Evolutionary conservation across 441 rosid species (phyloP).

Genomic region (Syzygium malaccense): DNA sequence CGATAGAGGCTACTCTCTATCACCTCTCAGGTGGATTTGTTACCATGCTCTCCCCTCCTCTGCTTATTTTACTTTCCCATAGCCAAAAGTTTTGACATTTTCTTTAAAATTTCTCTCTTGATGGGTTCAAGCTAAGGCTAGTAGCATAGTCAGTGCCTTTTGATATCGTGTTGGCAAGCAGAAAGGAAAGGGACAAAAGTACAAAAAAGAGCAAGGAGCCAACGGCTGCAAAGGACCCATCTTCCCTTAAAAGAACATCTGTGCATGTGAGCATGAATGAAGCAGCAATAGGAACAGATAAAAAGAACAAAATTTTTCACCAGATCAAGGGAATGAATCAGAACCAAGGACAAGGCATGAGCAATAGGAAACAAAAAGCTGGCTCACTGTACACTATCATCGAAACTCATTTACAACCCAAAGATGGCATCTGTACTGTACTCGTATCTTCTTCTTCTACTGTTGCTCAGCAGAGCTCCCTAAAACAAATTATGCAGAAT

Average conservation of each 20-base stretch:
- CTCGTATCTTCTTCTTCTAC: neutral
- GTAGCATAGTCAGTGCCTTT: neutral
- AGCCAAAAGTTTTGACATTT: neutral
- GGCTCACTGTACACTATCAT: neutral
- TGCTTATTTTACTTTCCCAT: neutral
- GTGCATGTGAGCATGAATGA: neutral
- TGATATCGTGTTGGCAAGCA: neutral
- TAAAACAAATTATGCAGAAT: neutral
- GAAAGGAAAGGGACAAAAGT: neutral
- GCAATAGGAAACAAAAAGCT: neutral
- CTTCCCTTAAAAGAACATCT: neutral
- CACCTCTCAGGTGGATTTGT: neutral
- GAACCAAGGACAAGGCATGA: neutral
- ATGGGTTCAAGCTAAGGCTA: neutral
- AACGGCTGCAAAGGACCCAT: neutral
- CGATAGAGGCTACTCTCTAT: neutral
- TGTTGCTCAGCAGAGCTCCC: neutral
- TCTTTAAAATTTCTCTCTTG: neutral
- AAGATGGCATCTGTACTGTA: neutral
- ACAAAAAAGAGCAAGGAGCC: neutral
- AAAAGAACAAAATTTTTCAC: neutral
- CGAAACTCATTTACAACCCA: neutral
- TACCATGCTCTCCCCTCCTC: neutral
- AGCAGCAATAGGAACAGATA: neutral
- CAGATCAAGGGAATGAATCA: neutral